Evolutionary conservation across 192 early-diverging fungal genomes (phyloP).

Genomic region (Lobosporangium transversale): DNA sequence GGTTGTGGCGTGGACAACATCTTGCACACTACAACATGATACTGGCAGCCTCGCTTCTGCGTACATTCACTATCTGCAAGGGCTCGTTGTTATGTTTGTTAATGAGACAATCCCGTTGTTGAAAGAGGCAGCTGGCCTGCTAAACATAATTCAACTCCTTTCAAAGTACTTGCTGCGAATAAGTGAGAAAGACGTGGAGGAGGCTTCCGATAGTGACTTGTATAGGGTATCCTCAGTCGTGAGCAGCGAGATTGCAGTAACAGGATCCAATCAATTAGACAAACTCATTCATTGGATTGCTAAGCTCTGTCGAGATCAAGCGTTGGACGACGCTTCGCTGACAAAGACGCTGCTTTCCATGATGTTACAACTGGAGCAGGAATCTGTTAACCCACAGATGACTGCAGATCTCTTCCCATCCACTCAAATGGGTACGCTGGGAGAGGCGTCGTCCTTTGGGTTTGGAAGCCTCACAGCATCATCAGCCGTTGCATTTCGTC

Average conservation of each 20-base stretch:
- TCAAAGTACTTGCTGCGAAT: conserved; percentile 26
- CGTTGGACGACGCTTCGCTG: conserved; percentile 53
- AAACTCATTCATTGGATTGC: conserved; percentile 55
- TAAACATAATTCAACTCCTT: conserved; percentile 55
- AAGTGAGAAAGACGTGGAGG: background rate
- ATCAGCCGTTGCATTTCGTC: conserved; percentile 18
- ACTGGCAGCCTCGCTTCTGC: conserved; percentile 40
- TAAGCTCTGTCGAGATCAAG: conserved; percentile 51
- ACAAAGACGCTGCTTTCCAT: conserved; percentile 54
- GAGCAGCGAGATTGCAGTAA: background rate
- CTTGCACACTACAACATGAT: conserved; percentile 25
- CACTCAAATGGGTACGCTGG: background rate
- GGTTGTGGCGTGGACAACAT: conserved; percentile 48
- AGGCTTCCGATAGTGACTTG: background rate
- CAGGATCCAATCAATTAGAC: conserved; percentile 21
- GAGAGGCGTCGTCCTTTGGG: conserved; percentile 11
- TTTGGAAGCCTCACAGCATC: conserved; percentile 28
- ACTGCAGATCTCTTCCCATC: conserved; percentile 13
- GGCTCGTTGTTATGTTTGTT: conserved; percentile 44
- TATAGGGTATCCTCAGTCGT: background rate
- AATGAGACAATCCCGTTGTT: conserved; percentile 52
- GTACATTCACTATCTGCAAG: conserved; percentile 37
- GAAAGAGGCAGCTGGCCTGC: conserved; percentile 56
- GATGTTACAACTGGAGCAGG: conserved; percentile 51
- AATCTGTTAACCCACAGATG: conserved; percentile 19